Evolutionary conservation across 2,329 filamentous ascomycete species (phyloP).

Genomic region (Aspergillus sp.): DNA sequence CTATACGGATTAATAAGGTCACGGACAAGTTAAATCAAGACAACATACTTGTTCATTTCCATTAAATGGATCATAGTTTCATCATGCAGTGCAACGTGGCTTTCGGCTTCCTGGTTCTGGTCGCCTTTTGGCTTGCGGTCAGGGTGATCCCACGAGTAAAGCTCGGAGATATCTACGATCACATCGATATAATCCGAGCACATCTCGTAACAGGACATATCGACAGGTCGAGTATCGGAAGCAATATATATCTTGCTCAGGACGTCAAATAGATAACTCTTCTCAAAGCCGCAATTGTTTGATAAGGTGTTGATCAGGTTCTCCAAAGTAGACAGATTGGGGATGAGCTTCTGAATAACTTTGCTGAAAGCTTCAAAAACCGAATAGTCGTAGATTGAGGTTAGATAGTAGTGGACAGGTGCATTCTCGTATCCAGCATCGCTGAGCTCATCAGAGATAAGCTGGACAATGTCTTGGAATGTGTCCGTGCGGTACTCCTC

Average conservation of each 20-base stretch:
- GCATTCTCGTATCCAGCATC: constrained; percentile 93
- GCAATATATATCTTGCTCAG: constrained; percentile 98
- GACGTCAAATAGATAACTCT: constrained; percentile 97
- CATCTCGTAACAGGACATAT: constrained; percentile 96
- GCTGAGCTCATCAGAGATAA: constrained; percentile 92
- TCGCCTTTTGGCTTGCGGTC: constrained; percentile 42
- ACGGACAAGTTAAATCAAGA: neutral
- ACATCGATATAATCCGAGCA: constrained; percentile 99
- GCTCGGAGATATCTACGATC: constrained; percentile 93
- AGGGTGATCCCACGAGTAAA: constrained; percentile 74
- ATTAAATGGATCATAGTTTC: constrained; percentile 63
- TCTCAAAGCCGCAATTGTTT: constrained; percentile 92
- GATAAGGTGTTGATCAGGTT: constrained; percentile 91
- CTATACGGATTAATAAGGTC: constrained; percentile 37
- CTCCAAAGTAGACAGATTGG: constrained; percentile 87
- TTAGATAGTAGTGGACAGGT: constrained; percentile 91
- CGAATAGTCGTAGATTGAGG: constrained; percentile 96
- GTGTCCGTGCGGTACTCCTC: constrained; percentile 97
- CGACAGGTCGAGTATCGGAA: constrained; percentile 87
- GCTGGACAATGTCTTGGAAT: constrained; percentile 92
- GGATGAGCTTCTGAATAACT: constrained; percentile 96
- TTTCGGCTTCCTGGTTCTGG: constrained; percentile 58
- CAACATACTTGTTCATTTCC: constrained; percentile 65
- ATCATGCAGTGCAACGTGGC: constrained; percentile 62
- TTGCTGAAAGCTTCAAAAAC: constrained; percentile 99